Conservation (phyloP, 2,329 filamentous ascomycete species). For the Apiospora koreana region DNA sequence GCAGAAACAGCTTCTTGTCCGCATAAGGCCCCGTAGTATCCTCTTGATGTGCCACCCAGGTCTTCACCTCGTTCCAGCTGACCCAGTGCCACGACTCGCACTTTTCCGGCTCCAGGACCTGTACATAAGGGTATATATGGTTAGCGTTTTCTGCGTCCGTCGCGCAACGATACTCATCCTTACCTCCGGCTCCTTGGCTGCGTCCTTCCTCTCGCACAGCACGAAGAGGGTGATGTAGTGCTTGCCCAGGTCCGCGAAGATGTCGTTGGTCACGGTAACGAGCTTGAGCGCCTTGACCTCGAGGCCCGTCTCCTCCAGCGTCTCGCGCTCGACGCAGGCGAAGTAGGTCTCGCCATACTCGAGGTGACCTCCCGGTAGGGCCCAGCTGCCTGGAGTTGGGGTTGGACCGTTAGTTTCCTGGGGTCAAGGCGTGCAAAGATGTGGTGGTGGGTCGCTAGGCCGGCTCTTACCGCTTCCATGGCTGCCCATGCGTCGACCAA, state of each 20-base stretch:
- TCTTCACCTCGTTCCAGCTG: conserved; percentile 43
- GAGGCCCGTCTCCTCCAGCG: conserved; percentile 70
- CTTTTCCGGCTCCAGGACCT: conserved; percentile 51
- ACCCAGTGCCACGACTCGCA: conserved; percentile 53
- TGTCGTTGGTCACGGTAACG: conserved; percentile 65
- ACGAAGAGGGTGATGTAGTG: conserved; percentile 79
- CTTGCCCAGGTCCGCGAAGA: conserved; percentile 60
- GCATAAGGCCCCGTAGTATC: conserved; percentile 24
- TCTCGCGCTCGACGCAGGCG: conserved; percentile 66
- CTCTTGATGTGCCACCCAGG: conserved; percentile 30
- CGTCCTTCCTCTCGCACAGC: conserved; percentile 49
- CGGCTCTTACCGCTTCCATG: conserved; percentile 52
- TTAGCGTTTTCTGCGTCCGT: conserved; percentile 19
- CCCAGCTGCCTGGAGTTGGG: conserved; percentile 56
- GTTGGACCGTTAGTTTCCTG: neutral
- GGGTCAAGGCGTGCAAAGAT: neutral
- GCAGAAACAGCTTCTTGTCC: conserved; percentile 39
- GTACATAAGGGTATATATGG: neutral
- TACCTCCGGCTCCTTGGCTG: conserved; percentile 54
- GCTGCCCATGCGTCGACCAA: conserved; percentile 49
- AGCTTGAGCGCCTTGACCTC: conserved; percentile 52
- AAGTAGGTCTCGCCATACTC: conserved; percentile 67
- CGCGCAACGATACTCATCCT: conserved; percentile 20
- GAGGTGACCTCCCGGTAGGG: conserved; percentile 75
- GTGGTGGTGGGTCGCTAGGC: too few relatives aligned